phyloP scores from a whole-genome alignment of 495 filamentous ascomycete species.

The Aspergillus heteromorphus region DNA sequence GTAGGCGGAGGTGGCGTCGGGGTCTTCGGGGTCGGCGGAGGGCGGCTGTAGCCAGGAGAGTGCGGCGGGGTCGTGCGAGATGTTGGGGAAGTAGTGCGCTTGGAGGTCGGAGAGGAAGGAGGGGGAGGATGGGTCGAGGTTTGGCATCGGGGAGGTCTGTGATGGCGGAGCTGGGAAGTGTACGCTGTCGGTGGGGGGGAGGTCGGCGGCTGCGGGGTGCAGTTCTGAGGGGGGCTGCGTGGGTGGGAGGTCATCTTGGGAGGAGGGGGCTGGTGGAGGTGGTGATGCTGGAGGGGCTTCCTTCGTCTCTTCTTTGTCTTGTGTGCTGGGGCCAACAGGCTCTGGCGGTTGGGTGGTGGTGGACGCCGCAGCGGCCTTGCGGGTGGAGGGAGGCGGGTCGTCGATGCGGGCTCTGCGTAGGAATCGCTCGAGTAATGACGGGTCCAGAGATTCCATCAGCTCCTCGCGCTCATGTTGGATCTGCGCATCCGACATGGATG shows the following conservation, averaged over 20 bases:
- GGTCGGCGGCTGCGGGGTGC: conserved; percentile 38
- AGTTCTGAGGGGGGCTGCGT: conserved; percentile 32
- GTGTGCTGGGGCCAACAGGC: background rate
- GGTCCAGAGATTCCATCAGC: conserved; percentile 61
- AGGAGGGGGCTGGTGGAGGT: background rate
- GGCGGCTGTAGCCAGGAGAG: conserved; percentile 85
- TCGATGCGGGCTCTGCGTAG: conserved; percentile 76
- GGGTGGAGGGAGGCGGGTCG: conserved; percentile 34
- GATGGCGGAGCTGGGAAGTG: conserved; percentile 57
- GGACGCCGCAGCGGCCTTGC: background rate
- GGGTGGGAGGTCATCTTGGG: conserved; percentile 34
- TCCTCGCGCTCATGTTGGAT: conserved; percentile 75
- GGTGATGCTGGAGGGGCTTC: conserved; percentile 3
- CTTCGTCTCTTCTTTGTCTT: background rate
- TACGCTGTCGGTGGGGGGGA: conserved; percentile 37
- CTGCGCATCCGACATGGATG: conserved; percentile 73
- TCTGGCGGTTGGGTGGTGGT: background rate
- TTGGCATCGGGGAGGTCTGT: conserved; percentile 44
- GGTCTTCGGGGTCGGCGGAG: conserved; percentile 52
- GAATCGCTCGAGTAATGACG: conserved; percentile 67
- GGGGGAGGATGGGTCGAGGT: conserved; percentile 75
- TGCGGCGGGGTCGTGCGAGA: conserved; percentile 75
- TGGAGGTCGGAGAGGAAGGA: conserved; percentile 81
- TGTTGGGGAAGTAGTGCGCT: conserved; percentile 84
- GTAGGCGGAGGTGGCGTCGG: conserved; percentile 57